Conservation (phyloP, 352 stramenopile genomes). For the Globisporangium spiculum region DNA sequence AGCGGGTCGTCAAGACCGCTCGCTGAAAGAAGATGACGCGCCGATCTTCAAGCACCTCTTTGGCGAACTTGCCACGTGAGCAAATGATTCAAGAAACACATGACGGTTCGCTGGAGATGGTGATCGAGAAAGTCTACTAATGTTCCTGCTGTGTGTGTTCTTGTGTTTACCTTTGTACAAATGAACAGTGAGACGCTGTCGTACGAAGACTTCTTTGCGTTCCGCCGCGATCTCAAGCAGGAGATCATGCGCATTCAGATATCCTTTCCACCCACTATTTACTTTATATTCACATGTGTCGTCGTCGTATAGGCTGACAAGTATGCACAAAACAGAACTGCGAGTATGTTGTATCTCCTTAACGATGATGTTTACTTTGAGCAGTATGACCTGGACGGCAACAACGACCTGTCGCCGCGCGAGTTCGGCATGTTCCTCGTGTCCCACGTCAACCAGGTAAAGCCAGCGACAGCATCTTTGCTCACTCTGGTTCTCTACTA, state of each 20-base stretch:
- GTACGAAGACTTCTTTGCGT: conserved; percentile 77
- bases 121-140: neutral
- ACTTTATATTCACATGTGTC: neutral
- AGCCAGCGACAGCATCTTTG: neutral
- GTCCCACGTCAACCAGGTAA: conserved; percentile 79
- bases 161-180: neutral
- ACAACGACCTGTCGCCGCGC: conserved; percentile 72
- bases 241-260: conserved; percentile 90
- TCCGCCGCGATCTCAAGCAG: conserved; percentile 67
- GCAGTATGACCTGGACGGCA: conserved; percentile 84
- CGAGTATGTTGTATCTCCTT: conserved; percentile 30
- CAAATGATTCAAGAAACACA: neutral
- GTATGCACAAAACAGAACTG: neutral
- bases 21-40: conserved; percentile 68
- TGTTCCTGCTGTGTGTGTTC: neutral
- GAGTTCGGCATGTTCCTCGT: conserved; percentile 89
- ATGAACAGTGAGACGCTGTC: conserved; percentile 59
- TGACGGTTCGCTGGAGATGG: neutral
- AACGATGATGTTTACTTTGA: conserved; percentile 70
- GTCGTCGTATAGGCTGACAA: neutral
- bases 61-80: conserved; percentile 67
- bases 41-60: conserved; percentile 87
- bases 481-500: too few relatives aligned
- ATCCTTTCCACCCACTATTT: conserved; percentile 51
- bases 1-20: conserved; percentile 75